phyloP scores from a whole-genome alignment of 345 rosid species.

The Hibiscus syriacus region DNA sequence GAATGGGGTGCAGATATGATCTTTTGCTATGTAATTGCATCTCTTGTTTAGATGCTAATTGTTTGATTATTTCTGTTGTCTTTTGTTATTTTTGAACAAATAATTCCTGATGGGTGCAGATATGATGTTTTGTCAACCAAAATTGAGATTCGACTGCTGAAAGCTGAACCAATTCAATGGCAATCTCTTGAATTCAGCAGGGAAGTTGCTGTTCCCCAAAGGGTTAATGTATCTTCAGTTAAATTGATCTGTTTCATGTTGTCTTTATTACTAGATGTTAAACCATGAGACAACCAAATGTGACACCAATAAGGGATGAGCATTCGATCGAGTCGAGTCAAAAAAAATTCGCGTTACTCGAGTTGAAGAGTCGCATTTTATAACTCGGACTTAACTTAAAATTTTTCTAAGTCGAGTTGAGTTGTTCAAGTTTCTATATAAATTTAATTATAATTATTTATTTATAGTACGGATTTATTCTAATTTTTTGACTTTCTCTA shows the following conservation, averaged over 20 bases:
- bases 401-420: no score
- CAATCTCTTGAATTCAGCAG: slow-evolving; percentile 77
- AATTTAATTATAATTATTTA: no score
- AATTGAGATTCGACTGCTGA: slow-evolving; percentile 73
- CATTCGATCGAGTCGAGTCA: no score
- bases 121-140: slow-evolving; percentile 79
- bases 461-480: no score
- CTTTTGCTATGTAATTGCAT: background rate
- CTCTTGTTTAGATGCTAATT: background rate
- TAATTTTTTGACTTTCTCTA: no score
- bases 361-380: no score
- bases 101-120: slow-evolving; percentile 54
- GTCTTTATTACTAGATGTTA: background rate
- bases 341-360: no score
- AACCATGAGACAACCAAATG: background rate
- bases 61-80: slow-evolving; percentile 2
- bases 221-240: slow-evolving; percentile 36
- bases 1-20: no score
- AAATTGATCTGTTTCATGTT: slow-evolving; percentile 2
- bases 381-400: no score
- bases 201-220: no score
- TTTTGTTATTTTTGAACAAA: slow-evolving; percentile 33
- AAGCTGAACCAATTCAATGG: slow-evolving; percentile 75
- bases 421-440: no score
- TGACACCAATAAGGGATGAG: no score